Base-by-base conservation (phyloP, 306 rosid genomes). In the Medicago ruthenica region DNA sequence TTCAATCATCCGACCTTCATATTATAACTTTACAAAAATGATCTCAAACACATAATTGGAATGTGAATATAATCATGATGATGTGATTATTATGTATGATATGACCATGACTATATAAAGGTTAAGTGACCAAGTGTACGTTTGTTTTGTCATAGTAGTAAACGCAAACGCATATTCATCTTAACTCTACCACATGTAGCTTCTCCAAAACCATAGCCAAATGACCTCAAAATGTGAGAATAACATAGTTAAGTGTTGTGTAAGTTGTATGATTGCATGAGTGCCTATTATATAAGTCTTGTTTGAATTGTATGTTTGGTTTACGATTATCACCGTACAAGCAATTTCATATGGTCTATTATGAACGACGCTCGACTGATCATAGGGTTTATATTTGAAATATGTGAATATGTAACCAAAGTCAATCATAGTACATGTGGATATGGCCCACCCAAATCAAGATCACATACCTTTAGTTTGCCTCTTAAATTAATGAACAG, bases 381-480 rank as follows among this genome's bases (percentile, higher is more conserved):
- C 34, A 0, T 4, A 10, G 8, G 0, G 0, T 57, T 24, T 8
- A 58, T 57, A 21, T 13, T 13, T 13, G 9, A 27, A 27, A 17
- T 6, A 27, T 27, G 11, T 22, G 65, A 59, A 59, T 27, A 4
- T 59, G 67, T 31, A 15, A 61, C 67, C 67, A 31, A 61, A 61
- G 44, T 31, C 67, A 61, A 61, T 31, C 67, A 41, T 27, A 61
- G 67, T 61, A 31, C 42, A 27, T 67, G 20, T 63, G 16, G 31
- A 53, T 21, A 79, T 80, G 85, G 75, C 74, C 79, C 84, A 74
- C 57, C 61, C 82, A 69, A 66, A 74, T 71, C 80, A 73, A 58
- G 80, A 27, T 27, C 31, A 27, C 60, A 50, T 59, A 70, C 36
- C 75, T 34, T 70, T 63, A 24, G 50, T 70, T 48, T 72, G 53